Percentiles rank a stretch among this genome's conserved stretches.
phyloP scores from a whole-genome alignment of 73 alveolate genomes.

The Halteria grandinella region DNA sequence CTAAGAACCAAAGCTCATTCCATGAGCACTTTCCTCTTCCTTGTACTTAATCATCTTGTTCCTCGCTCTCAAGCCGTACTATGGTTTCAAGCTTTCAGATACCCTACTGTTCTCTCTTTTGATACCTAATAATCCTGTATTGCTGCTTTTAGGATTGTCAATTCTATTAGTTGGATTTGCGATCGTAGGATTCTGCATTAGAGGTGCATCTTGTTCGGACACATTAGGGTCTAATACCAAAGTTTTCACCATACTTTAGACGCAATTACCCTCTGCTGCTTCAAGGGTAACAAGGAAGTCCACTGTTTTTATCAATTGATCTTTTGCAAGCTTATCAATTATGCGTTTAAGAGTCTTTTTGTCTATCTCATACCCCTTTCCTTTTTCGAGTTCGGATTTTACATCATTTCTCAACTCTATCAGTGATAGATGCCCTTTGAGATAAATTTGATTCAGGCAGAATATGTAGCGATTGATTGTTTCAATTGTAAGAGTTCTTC shows the following conservation, averaged over 20 bases:
- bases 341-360: conserved; percentile 59
- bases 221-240: conserved; percentile 13
- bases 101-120: background rate
- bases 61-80: conserved; percentile 23
- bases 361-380: conserved; percentile 63
- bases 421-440: conserved; percentile 44
- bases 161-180: conserved; percentile 36
- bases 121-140: too few species aligned
- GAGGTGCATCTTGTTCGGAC: background rate
- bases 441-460: conserved; percentile 26
- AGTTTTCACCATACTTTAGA: conserved; percentile 35
- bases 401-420: conserved; percentile 55
- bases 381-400: conserved; percentile 47
- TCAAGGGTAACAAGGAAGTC: conserved; percentile 22
- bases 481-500: conserved; percentile 55
- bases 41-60: background rate
- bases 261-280: conserved; percentile 32
- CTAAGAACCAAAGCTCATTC: too few species aligned
- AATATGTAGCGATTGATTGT: conserved; percentile 57
- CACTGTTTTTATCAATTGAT: conserved; percentile 22
- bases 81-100: background rate
- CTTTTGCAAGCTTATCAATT: conserved; percentile 38
- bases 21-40: too few species aligned
- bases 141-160: too few species aligned
- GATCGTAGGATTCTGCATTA: conserved; percentile 37